These are phyloP conservation scores for Spergularia azorica DNA, from an alignment of 179 eudicot species.

Conservation along the genomic window DNA sequence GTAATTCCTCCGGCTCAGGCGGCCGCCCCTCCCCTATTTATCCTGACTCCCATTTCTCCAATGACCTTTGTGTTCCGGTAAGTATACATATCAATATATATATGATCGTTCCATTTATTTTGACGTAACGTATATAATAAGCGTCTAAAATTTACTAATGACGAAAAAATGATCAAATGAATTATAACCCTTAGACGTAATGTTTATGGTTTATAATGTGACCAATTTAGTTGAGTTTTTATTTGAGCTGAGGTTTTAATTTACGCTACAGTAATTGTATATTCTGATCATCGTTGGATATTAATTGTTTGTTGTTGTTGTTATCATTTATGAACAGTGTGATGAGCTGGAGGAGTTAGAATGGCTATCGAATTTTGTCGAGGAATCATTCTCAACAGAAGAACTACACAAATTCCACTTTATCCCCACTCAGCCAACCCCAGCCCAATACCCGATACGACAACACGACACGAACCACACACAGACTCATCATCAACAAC, in stretches of 20 bases:
- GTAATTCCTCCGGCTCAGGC: constrained; percentile 69
- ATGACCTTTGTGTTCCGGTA: constrained; percentile 95
- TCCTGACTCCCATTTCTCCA: constrained; percentile 67
- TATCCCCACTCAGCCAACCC: constrained; percentile 38
- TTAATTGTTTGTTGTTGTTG: not conserved
- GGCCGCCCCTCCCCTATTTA: constrained; percentile 38
- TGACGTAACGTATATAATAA: no score
- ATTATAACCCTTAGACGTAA: no score
- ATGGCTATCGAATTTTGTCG: constrained; percentile 98
- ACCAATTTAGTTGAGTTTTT: no score
- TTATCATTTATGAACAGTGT: constrained; percentile 46
- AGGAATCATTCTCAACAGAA: constrained; percentile 89
- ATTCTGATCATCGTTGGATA: no score
- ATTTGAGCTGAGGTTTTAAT: no score
- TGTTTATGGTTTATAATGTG: no score
- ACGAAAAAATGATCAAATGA: no score
- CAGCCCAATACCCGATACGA: constrained; percentile 22
- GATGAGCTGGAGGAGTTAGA: constrained; percentile 96
- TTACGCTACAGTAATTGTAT: no score
- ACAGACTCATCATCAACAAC: not conserved
- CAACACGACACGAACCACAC: constrained; percentile 23
- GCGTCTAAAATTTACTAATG: no score
- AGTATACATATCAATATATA: not conserved
- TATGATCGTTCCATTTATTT: not conserved
- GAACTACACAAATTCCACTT: constrained; percentile 60